Base-by-base conservation (phyloP, 495 filamentous ascomycete species). In the Sordaria brevicollis region DNA sequence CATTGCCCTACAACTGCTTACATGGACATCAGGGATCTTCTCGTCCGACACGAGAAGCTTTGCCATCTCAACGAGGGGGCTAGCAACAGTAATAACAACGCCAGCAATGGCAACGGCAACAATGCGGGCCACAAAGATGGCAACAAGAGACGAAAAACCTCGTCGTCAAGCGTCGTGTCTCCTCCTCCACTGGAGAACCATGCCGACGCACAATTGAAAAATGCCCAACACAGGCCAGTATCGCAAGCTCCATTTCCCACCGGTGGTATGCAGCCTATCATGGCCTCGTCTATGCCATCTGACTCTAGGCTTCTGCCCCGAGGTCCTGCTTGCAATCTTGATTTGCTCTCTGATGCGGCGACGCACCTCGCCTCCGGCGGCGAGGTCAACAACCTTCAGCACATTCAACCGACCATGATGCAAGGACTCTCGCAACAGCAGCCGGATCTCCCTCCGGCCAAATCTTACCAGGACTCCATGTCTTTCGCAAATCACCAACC, bases 21-120 rank as follows among this genome's bases (percentile, higher is more conserved):
- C 78, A 82, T 84, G 82, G 80, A 83, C 81, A 85, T 87, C 79
- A 90, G 89, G 76, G 89, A 91, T 78, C 84, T 90, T 57, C 84
- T 91, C 76, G 87, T 90, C 75, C 87, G 89, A 75, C 89, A 91
- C 83, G 87, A 90, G 79, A 89, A 89, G 80, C 84, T 91, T 79
- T 89, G 90, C 73, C 89, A 91, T 79, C 86, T 88, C 73, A 86
- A 87, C 74, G 88, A 90, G 75, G 82, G 81, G 8, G 49, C 49
- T 25, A 62, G 13, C 49, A 25, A 25, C 49, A 62, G 33, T 25
- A 62, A 54, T 54, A 25, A 62, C 13, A 62, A 62, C 67, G 80
- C 76, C 67, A 81, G 77, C 72, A 85, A 83, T 67, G 82, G 83
- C 74, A 81, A 80, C 34, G 77, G 81, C 68, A 85, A 84, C 70